Evolutionary conservation across 2,329 filamentous ascomycete species (phyloP).

Genomic region (Aspergillus uvarum): DNA sequence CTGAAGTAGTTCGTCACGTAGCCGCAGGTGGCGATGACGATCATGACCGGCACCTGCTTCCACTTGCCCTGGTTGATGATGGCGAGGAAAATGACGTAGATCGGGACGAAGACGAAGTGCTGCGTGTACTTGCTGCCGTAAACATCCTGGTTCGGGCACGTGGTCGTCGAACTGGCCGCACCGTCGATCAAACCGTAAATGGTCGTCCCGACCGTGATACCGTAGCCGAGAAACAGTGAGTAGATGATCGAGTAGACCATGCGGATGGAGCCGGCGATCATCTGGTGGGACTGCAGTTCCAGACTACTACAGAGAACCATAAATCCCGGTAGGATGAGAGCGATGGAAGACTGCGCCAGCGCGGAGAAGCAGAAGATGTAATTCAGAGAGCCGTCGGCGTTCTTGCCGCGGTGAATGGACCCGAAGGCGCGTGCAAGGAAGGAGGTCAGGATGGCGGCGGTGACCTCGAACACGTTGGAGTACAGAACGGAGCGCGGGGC

Average conservation of each 20-base stretch:
- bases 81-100: constrained; percentile 70
- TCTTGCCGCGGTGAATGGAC: constrained; percentile 52
- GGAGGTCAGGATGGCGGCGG: constrained; percentile 62
- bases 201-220: constrained; percentile 66
- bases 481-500: constrained; percentile 70
- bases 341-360: constrained; percentile 70
- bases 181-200: constrained; percentile 63
- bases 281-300: constrained; percentile 67
- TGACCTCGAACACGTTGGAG: constrained; percentile 63
- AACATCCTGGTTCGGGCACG: constrained; percentile 39
- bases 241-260: constrained; percentile 76
- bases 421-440: constrained; percentile 67
- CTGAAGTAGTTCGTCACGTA: constrained; percentile 75
- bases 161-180: constrained; percentile 49
- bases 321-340: constrained; percentile 70
- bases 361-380: constrained; percentile 68
- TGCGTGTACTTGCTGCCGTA: constrained; percentile 41
- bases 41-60: constrained; percentile 73
- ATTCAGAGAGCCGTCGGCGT: constrained; percentile 15
- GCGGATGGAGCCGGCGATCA: constrained; percentile 69
- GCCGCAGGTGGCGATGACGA: constrained; percentile 68
- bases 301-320: constrained; percentile 61
- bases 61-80: constrained; percentile 79
- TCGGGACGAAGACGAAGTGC: constrained; percentile 69
- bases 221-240: constrained; percentile 69